Evolutionary conservation across 164 flowering plant species (phyloP).

Genomic region (Euptelea pleiosperma): DNA sequence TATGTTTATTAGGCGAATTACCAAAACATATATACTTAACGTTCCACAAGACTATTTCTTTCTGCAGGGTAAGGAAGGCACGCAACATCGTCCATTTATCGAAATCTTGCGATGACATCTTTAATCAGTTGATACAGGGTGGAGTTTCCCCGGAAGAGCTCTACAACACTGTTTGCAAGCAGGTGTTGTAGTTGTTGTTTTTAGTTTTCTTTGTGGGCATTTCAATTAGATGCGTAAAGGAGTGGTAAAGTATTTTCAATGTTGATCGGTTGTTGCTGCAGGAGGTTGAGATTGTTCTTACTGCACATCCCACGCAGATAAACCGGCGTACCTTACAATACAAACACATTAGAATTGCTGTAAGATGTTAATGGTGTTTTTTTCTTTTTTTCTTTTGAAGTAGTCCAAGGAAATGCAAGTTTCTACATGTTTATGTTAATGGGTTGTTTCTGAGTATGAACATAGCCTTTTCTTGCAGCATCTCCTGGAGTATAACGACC

Average conservation of each 20-base stretch:
- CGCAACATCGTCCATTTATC: conserved; percentile 44
- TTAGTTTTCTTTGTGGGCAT: conserved; percentile 1
- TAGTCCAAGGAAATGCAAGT: not conserved
- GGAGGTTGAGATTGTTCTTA: conserved; percentile 90
- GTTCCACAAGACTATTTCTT: conserved; percentile 8
- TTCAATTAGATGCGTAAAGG: too few species aligned
- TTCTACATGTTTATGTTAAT: not conserved
- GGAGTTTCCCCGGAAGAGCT: conserved; percentile 79
- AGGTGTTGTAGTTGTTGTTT: conserved; percentile 36
- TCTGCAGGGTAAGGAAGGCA: conserved; percentile 58
- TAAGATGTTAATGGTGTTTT: conserved; percentile 25
- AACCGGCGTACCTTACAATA: conserved; percentile 84
- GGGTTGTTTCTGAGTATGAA: conserved; percentile 9
- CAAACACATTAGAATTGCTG: conserved; percentile 86
- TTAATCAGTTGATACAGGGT: conserved; percentile 63
- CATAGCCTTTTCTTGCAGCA: conserved; percentile 45
- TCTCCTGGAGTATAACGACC: conserved; percentile 75
- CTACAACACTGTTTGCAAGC: conserved; percentile 74
- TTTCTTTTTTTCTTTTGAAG: not conserved
- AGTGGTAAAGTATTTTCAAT: not conserved
- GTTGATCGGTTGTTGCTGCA: conserved; percentile 32
- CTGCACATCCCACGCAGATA: conserved; percentile 94
- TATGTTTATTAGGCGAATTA: too few species aligned
- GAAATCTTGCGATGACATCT: conserved; percentile 86
- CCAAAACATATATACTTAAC: not conserved